Evolutionary conservation across 331 rosid genomes (phyloP), one percentile per base, ranked within the genome.

Genomic region (Arachis monticola): DNA sequence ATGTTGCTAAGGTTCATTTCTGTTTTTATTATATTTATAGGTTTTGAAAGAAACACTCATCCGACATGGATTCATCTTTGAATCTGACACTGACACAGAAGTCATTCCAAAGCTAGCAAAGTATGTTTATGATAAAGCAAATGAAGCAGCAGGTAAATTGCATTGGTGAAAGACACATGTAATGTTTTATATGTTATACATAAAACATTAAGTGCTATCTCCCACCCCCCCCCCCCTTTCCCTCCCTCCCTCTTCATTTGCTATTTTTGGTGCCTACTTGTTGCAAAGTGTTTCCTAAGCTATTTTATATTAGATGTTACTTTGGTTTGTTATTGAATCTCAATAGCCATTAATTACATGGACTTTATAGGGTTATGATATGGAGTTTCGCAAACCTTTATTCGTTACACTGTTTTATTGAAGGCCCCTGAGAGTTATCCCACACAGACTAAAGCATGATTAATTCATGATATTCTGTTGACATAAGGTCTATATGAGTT

Each of bases 41-140:
- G 99, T 93, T 73, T 84, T 95, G 77, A 95, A 92, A 91, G 91
- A 86, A 79, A 87, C 97, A 11, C 83, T 95, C 55, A 75, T 87
- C 10, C 87, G 97, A 6, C 97, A 92, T 79, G 97, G 99, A 62
- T 92, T 87, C 80, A 79, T 78, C n/a, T 95, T 95, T 85, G 91
- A 89, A 77, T 92, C 99, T 22, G 99, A 95, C 59, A 95, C 99
- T 0, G 99, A 95, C 69, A 95, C 99, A 0, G 99, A 95, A 87
- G 96, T 92, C 74, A 95, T 95, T 81, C 99, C 99, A 38, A 95
- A 90, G 86, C 99, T 95, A 83, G 98, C 99, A 10, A 92, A 95
- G 79, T 88, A 73, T 84, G 92, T 95, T 75, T 89, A 88, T 65
- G 99, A 95, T 84, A 88, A 90, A 73, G 96, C 99, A 55, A 92